phyloP scores from a whole-genome alignment of 2,329 filamentous ascomycete species.

The Epichloe amarillans region DNA sequence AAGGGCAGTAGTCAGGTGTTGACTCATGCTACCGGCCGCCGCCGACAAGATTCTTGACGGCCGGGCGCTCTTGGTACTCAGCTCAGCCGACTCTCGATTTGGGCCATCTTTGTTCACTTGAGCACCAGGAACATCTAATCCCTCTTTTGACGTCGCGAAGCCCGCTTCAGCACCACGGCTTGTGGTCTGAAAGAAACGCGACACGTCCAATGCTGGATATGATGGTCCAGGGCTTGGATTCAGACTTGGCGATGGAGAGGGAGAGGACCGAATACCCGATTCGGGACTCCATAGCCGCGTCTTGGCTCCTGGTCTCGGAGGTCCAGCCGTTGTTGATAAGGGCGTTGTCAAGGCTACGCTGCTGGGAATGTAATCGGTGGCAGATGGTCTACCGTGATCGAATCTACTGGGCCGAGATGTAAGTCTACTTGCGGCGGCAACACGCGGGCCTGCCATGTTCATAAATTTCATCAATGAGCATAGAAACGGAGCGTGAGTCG shows the following conservation, averaged over 20 bases:
- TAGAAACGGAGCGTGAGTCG: neutral
- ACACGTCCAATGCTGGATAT: constrained; percentile 15
- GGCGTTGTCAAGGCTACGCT: neutral
- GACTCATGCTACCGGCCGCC: neutral
- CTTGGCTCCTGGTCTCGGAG: constrained; percentile 5
- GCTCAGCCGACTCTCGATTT: neutral
- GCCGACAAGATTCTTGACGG: neutral
- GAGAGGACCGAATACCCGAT: constrained; percentile 18
- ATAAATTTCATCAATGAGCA: constrained; percentile 10
- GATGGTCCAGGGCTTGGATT: constrained; percentile 6
- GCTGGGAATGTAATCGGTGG: neutral
- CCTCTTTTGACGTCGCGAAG: neutral
- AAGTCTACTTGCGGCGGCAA: constrained; percentile 15
- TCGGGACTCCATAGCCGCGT: constrained; percentile 17
- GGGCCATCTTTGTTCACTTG: neutral
- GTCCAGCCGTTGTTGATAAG: constrained; percentile 4
- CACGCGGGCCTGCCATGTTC: constrained; percentile 8
- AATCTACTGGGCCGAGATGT: neutral
- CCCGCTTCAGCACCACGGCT: neutral
- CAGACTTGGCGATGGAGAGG: constrained; percentile 7
- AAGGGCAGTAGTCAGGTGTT: neutral
- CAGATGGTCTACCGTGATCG: neutral
- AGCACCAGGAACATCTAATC: neutral
- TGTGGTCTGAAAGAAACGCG: constrained; percentile 14
- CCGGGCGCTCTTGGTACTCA: neutral